A percentile compares a stretch with the other conserved stretches of the same genome.
These are phyloP conservation scores for Lecanicillium sp. DNA, from an alignment of 2,329 filamentous ascomycete genomes.

Conservation along the genomic window DNA sequence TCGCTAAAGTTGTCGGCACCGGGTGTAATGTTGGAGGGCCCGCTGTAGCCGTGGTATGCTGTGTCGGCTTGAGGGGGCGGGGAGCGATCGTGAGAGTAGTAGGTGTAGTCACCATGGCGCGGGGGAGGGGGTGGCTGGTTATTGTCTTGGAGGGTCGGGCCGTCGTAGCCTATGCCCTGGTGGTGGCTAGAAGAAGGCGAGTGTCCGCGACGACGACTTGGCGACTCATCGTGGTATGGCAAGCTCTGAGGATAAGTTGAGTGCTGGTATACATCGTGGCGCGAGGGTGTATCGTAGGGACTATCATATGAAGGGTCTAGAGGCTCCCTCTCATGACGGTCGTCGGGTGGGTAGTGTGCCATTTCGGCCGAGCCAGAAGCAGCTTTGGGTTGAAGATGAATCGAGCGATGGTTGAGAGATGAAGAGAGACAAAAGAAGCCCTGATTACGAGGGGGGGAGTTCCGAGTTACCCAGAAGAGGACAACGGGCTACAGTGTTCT, in stretches of 20 bases:
- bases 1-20: slow-evolving; percentile 61
- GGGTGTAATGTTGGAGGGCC: slow-evolving; percentile 39
- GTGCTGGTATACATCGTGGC: slow-evolving; percentile 1
- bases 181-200: slow-evolving; percentile 1
- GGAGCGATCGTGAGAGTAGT: slow-evolving; percentile 13
- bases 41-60: slow-evolving; percentile 15
- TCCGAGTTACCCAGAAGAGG: too few relatives aligned
- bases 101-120: slow-evolving; percentile 15
- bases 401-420: not conserved
- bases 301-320: slow-evolving; percentile 17
- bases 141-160: not conserved
- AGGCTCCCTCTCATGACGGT: slow-evolving; percentile 27
- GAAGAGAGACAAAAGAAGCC: not conserved
- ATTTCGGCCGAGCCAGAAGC: slow-evolving; percentile 20
- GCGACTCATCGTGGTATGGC: slow-evolving; percentile 19
- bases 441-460: too few relatives aligned
- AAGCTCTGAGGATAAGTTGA: slow-evolving; percentile 7
- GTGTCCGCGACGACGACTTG: slow-evolving; percentile 6
- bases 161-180: slow-evolving; percentile 6
- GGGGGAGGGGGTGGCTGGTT: slow-evolving; percentile 10
- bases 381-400: not conserved
- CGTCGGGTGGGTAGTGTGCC: slow-evolving; percentile 21
- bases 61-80: slow-evolving; percentile 13
- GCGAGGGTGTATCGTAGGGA: slow-evolving; percentile 8
- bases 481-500: too few relatives aligned